phyloP scores from a whole-genome alignment of 345 rosid genomes.

The Rhodamnia rubescens region DNA sequence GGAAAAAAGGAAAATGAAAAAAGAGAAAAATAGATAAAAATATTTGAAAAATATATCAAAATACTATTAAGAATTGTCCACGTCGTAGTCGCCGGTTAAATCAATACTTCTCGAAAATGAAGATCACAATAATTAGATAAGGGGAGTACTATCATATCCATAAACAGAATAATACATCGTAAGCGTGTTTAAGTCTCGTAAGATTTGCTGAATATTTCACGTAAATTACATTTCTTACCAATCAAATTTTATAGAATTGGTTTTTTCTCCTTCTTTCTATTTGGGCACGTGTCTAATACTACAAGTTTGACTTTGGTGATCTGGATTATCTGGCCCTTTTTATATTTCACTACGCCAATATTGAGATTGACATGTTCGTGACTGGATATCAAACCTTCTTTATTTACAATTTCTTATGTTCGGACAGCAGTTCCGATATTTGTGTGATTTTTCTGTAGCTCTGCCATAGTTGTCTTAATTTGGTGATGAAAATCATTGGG shows the following conservation, averaged over 20 bases:
- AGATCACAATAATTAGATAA: not conserved
- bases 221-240: not conserved
- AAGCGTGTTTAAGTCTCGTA: not conserved
- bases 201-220: not conserved
- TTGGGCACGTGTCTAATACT: not conserved
- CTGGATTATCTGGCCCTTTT: not conserved
- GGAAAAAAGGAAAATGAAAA: no score
- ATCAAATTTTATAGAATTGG: not conserved
- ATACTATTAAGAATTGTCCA: no score
- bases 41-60: no score
- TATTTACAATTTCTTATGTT: not conserved
- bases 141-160: not conserved
- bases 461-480: not conserved
- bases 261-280: not conserved
- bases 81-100: no score
- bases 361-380: not conserved
- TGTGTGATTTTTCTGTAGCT: not conserved
- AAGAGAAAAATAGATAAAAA: no score
- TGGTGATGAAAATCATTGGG: not conserved
- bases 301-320: not conserved
- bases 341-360: not conserved
- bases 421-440: not conserved
- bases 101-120: not conserved
- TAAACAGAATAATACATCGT: not conserved
- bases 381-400: not conserved